Conservation (phyloP, 1,139 yeast genomes). For the Suhomyces yuchorum region DNA sequence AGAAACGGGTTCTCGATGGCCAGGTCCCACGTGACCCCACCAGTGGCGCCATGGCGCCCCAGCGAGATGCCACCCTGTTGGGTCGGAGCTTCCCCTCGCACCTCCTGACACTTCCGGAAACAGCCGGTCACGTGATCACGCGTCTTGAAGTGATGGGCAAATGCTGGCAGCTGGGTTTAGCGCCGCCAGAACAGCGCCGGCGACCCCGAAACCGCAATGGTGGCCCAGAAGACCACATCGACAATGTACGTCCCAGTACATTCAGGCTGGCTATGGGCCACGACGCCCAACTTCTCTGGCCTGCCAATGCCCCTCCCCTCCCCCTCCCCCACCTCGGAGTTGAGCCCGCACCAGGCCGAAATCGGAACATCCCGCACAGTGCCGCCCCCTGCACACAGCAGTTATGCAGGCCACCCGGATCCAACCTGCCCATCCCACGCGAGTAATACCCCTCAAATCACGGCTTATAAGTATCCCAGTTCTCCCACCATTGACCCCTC, state of each 20-base stretch:
- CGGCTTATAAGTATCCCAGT: neutral
- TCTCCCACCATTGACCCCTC: neutral
- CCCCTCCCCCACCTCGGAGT: slow-evolving; percentile 5
- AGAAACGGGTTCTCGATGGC: too few species aligned
- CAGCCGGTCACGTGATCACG: slow-evolving; percentile 7
- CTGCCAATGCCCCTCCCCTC: neutral
- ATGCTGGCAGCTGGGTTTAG: neutral
- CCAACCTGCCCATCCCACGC: slow-evolving; percentile 7
- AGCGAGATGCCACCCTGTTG: neutral
- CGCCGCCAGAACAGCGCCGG: neutral
- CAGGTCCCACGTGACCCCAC: neutral
- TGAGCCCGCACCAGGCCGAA: slow-evolving; percentile 5
- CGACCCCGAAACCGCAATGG: too few species aligned
- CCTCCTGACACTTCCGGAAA: slow-evolving; percentile 3
- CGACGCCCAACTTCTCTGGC: neutral
- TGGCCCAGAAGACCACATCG: too few species aligned
- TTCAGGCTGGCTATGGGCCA: too few species aligned
- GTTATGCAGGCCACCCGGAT: slow-evolving; percentile 7
- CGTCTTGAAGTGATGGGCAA: neutral
- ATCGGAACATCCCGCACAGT: slow-evolving; percentile 6
- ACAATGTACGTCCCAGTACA: too few species aligned
- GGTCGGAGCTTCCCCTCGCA: slow-evolving; percentile 4
- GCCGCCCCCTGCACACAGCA: slow-evolving; percentile 1
- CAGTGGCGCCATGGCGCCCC: neutral
- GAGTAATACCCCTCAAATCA: slow-evolving; percentile 4